Base-by-base conservation (phyloP, 2,329 filamentous ascomycete species). In the Fusarium sterilihyphosum region DNA sequence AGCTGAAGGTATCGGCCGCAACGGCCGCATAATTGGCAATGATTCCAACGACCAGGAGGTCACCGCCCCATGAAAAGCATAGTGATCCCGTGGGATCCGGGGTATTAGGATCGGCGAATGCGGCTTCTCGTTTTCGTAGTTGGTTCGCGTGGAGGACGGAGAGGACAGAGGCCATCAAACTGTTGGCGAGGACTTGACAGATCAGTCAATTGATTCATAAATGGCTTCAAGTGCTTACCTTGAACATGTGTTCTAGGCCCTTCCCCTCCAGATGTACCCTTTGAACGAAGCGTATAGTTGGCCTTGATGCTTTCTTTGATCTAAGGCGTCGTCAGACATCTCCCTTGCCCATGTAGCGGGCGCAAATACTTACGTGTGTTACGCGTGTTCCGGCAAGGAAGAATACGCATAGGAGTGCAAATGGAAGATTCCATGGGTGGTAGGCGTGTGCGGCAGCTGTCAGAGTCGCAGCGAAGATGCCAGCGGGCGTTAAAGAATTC, bases 341-440 rank as follows among this genome's bases (percentile, higher is more conserved):
- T 43, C 33, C 11, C 44, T 35, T 40, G 31, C 44, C 12, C 20
- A 6, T 8, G n/a, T 43, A 47, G 41, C 54, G 56, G 50, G 62
- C 54, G 50, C 67, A 67, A 54, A 33, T 49, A 53, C 68, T 46
- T 82, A 94, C 93, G 85, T 96, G 95, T 2, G 96, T 98, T 2
- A 92, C 95, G 59, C 91, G 87, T 3, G 93, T 97, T 4, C 95
- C 96, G 9, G 93, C 91, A 7, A 97, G 85, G 83, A 98, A 98
- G 85, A 98, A 98, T 41, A 95, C 89, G 57, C 89, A 89, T 5
- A 98, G 87, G 17, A 98, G 87, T 35, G 89, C 89, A 84, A 98
- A 97, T n/a, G 94, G 95, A n/a, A 95, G 86, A 69, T 93, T 94
- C 92, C 94, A 98, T 8, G 96, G 96, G 82, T 98, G 95, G n/a